These are phyloP conservation scores for Xanthoparmelia taractica DNA, from an alignment of 495 filamentous ascomycete genomes.

Conservation along the genomic window DNA sequence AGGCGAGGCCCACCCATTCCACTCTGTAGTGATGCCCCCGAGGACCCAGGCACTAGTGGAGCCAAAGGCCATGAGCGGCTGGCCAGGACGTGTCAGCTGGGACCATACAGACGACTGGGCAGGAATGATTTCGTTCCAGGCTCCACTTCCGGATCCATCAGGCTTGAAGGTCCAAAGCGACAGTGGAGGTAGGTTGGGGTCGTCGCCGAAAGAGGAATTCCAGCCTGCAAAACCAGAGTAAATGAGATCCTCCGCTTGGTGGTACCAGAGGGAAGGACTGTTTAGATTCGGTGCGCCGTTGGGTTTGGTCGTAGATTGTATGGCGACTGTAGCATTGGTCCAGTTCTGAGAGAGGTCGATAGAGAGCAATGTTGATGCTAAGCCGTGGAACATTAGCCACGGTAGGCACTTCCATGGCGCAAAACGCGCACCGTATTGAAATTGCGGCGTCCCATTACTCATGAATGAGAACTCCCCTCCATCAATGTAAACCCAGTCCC, in stretches of 20 bases:
- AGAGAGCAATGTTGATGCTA: conserved; percentile 16
- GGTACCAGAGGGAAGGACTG: conserved; percentile 17
- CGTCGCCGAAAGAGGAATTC: background rate
- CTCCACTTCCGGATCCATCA: conserved; percentile 18
- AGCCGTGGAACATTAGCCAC: background rate
- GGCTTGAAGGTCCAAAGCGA: conserved; percentile 23
- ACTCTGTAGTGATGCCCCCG: conserved; percentile 1
- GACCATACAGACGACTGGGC: background rate
- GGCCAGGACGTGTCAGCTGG: background rate
- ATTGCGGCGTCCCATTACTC: conserved; percentile 9
- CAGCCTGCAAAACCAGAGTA: conserved; percentile 16
- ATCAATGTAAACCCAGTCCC: conserved; percentile 22
- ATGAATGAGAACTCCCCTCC: conserved; percentile 20
- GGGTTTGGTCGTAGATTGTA: conserved; percentile 18
- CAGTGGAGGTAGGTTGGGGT: background rate
- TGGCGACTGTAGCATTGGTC: conserved; percentile 17
- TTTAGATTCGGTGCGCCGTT: conserved; percentile 9
- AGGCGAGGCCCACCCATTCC: background rate
- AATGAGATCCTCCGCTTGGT: conserved; percentile 11
- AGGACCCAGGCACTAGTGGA: conserved; percentile 13
- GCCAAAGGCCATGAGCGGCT: conserved; percentile 1
- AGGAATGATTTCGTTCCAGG: conserved; percentile 11
- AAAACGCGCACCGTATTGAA: conserved; percentile 11
- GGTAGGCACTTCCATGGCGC: no score
- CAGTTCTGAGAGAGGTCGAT: conserved; percentile 25